These are phyloP conservation scores for Podospora sp. DNA, from an alignment of 495 filamentous ascomycete species.

Conservation along the genomic window DNA sequence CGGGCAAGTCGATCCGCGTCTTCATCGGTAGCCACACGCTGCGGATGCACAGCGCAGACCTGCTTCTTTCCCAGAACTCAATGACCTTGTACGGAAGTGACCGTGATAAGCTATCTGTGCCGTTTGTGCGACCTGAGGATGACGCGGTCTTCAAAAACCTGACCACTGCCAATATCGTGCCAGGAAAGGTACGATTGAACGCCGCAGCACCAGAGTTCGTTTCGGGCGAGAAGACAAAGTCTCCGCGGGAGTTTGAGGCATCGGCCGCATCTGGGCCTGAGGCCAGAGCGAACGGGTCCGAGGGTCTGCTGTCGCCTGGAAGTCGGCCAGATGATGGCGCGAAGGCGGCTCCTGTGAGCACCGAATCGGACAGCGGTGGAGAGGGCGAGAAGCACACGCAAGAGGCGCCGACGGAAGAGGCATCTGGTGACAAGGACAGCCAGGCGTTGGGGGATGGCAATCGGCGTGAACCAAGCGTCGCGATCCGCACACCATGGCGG, in stretches of 20 bases:
- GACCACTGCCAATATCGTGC: slow-evolving; percentile 58
- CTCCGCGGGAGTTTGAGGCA: slow-evolving; percentile 28
- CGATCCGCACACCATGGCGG: slow-evolving; percentile 71
- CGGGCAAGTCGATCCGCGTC: slow-evolving; percentile 67
- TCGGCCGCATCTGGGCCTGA: slow-evolving; percentile 19
- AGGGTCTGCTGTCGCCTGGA: slow-evolving; percentile 31
- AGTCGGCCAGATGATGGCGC: slow-evolving; percentile 37
- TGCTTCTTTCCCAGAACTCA: slow-evolving; percentile 87
- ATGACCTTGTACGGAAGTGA: slow-evolving; percentile 86
- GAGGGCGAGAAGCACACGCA: slow-evolving; percentile 39
- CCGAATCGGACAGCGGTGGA: slow-evolving; percentile 45
- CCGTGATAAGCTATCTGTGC: slow-evolving; percentile 84
- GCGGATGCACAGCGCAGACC: slow-evolving; percentile 83
- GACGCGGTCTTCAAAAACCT: slow-evolving; percentile 77
- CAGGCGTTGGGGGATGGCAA: slow-evolving; percentile 35
- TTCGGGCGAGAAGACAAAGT: slow-evolving; percentile 38
- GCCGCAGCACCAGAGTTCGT: slow-evolving; percentile 54
- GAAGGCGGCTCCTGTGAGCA: slow-evolving; percentile 38
- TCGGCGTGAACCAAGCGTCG: slow-evolving; percentile 52
- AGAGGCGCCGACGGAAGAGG: slow-evolving; percentile 27
- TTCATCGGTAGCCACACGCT: slow-evolving; percentile 87
- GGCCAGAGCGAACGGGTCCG: slow-evolving; percentile 23
- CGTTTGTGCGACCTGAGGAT: slow-evolving; percentile 90
- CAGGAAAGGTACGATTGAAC: slow-evolving; percentile 52
- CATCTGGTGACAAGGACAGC: slow-evolving; percentile 36